These are phyloP conservation scores for Neurospora sp. DNA, from an alignment of 495 filamentous ascomycete species.

Conservation along the genomic window DNA sequence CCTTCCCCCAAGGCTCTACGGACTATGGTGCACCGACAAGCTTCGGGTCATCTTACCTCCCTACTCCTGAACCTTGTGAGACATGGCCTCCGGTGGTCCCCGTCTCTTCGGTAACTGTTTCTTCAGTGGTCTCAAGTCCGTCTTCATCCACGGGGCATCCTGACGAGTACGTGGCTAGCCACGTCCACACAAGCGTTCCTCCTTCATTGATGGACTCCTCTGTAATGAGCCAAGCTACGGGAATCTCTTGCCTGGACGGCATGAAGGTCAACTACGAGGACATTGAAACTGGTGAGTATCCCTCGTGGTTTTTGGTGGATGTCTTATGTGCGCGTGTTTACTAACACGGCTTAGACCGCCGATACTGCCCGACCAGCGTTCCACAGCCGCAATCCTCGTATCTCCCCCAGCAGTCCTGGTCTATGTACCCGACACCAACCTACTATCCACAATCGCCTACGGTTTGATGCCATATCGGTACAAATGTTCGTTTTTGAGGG, in stretches of 20 bases:
- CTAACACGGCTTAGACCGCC: not conserved
- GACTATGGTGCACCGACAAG: slow-evolving; percentile 9
- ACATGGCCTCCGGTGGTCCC: slow-evolving; percentile 24
- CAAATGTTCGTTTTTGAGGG: not conserved
- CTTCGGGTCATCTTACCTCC: slow-evolving; percentile 21
- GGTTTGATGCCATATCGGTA: not conserved
- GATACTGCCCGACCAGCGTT: slow-evolving; percentile 1
- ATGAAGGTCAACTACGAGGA: slow-evolving; percentile 16
- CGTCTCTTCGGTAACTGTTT: slow-evolving; percentile 14
- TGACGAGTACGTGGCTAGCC: slow-evolving; percentile 29
- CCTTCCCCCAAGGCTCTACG: slow-evolving; percentile 4
- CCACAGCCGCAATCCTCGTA: slow-evolving; percentile 6
- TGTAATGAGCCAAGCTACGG: slow-evolving; percentile 13
- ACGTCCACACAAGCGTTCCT: slow-evolving; percentile 30
- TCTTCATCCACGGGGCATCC: slow-evolving; percentile 26
- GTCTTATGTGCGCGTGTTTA: not conserved
- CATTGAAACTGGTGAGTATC: slow-evolving; percentile 13
- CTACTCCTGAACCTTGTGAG: slow-evolving; percentile 26
- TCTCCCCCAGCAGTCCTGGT: slow-evolving; percentile 12
- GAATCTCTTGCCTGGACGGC: slow-evolving; percentile 7
- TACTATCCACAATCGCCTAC: slow-evolving; percentile 8
- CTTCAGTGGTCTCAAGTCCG: slow-evolving; percentile 34
- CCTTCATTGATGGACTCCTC: slow-evolving; percentile 22
- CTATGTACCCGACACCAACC: slow-evolving; percentile 8
- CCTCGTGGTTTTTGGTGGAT: not conserved